Conservation (phyloP, 169 alveolate genomes). For the Cryptosporidium ryanae region DNA sequence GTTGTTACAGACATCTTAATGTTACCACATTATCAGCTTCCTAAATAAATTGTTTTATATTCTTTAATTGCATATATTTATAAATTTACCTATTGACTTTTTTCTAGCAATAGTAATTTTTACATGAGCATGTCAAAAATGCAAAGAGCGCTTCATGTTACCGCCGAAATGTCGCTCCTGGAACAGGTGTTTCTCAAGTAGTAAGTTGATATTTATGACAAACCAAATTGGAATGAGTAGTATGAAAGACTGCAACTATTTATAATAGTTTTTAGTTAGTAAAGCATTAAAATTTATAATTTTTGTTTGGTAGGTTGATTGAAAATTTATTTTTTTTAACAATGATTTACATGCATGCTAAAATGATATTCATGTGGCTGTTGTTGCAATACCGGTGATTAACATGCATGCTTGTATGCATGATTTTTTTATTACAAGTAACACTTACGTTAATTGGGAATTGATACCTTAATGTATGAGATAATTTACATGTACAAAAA, state of each 20-base stretch:
- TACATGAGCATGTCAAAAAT: conserved; percentile 46
- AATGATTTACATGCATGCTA: conserved; percentile 3
- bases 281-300: background rate
- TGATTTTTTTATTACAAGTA: too few relatives aligned
- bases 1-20: conserved; percentile 60
- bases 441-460: too few relatives aligned
- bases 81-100: background rate
- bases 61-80: background rate
- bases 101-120: background rate
- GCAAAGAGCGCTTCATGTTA: conserved; percentile 8
- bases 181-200: too few relatives aligned
- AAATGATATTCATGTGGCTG: background rate
- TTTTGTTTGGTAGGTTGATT: background rate
- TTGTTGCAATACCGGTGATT: conserved; percentile 1
- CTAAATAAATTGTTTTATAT: background rate
- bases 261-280: background rate
- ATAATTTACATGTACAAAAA: background rate
- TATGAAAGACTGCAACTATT: background rate
- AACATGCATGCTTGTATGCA: conserved; percentile 2
- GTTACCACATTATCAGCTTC: background rate
- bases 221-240: too few relatives aligned
- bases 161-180: conserved; percentile 11
- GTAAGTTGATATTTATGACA: too few relatives aligned
- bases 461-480: too few relatives aligned
- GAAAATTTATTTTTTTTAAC: background rate